Percentiles rank a stretch among this genome's conserved stretches.
These are phyloP conservation scores for Rhodotorula sp. DNA, from an alignment of 1,284 basidiomycete genomes.

Conservation along the genomic window DNA sequence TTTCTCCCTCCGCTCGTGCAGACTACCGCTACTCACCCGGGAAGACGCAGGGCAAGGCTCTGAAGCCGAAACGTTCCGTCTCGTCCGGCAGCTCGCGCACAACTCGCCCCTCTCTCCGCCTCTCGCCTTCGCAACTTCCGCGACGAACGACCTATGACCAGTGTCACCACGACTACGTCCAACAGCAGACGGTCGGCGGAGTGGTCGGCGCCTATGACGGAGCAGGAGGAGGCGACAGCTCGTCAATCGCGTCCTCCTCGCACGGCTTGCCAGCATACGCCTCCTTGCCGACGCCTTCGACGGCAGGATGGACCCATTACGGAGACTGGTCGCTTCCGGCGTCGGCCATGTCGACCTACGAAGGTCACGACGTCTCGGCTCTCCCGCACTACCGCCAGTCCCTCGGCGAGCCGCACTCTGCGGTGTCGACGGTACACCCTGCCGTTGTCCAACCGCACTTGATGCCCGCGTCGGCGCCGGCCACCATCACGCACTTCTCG, in stretches of 20 bases:
- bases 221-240: background rate
- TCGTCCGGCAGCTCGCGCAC: background rate
- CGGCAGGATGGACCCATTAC: background rate
- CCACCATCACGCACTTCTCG: background rate
- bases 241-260: background rate
- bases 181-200: no score
- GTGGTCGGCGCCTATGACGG: background rate
- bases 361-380: no score
- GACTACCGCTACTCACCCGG: conserved; percentile 3
- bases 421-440: background rate
- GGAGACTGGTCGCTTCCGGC: background rate
- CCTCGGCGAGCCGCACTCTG: background rate
- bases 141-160: background rate
- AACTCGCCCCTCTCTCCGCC: background rate
- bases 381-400: background rate
- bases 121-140: background rate
- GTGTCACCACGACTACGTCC: background rate
- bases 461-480: background rate
- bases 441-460: background rate
- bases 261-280: background rate
- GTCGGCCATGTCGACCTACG: background rate
- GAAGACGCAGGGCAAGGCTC: background rate
- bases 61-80: background rate
- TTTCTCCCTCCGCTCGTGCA: background rate
- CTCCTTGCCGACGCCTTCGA: background rate